Conservation (phyloP, 768 basidiomycete species). For the Lentinula edodes region DNA sequence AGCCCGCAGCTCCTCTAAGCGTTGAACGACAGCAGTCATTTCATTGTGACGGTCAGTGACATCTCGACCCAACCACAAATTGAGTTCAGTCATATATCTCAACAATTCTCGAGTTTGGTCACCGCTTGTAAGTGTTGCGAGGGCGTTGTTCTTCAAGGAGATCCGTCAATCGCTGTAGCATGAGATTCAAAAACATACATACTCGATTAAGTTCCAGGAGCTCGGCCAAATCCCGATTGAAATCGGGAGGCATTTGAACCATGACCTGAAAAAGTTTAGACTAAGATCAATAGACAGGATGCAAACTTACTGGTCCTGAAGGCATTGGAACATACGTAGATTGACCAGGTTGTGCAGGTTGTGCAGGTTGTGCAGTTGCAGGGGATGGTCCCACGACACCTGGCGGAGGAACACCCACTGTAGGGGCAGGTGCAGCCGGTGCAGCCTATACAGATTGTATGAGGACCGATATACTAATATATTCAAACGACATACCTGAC, state of each 20-base stretch:
- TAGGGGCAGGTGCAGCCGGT: neutral
- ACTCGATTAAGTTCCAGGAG: constrained; percentile 67
- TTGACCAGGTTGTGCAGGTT: constrained; percentile 19
- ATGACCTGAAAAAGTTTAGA: constrained; percentile 36
- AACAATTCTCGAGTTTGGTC: constrained; percentile 78
- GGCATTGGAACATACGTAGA: constrained; percentile 41
- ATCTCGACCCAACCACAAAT: constrained; percentile 76
- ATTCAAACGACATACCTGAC: neutral
- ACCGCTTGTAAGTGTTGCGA: constrained; percentile 67
- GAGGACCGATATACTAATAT: neutral
- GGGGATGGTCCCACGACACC: constrained; percentile 17
- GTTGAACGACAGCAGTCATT: constrained; percentile 54
- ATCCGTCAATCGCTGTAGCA: constrained; percentile 6
- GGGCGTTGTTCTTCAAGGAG: constrained; percentile 59
- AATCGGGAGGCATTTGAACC: constrained; percentile 55
- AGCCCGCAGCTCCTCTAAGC: constrained; percentile 33
- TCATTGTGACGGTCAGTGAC: constrained; percentile 76
- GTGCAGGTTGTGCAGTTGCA: constrained; percentile 8
- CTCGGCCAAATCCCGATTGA: constrained; percentile 37
- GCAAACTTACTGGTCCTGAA: constrained; percentile 43
- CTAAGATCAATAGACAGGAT: neutral
- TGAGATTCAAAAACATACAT: constrained; percentile 14
- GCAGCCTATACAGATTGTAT: neutral
- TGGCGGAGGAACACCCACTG: constrained; percentile 20
- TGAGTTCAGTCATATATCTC: constrained; percentile 71